Evolutionary conservation across 768 basidiomycete species (phyloP).

Genomic region (Tylopilus sp.): DNA sequence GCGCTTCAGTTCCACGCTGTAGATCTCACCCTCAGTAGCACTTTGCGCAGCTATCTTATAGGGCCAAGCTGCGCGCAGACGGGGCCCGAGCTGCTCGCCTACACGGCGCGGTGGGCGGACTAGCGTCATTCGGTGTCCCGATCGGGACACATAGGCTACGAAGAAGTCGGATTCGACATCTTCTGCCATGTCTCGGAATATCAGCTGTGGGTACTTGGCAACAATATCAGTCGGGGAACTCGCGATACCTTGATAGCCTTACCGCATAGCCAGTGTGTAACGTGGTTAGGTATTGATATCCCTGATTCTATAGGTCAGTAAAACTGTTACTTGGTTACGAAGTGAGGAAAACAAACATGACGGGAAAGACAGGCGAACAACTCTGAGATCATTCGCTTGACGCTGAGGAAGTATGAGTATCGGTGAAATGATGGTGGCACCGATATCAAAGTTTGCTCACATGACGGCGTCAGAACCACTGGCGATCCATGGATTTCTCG

Average conservation of each 20-base stretch:
- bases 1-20: slow-evolving; percentile 54
- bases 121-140: slow-evolving; percentile 52
- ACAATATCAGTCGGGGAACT: slow-evolving; percentile 10
- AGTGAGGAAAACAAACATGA: slow-evolving; percentile 41
- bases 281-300: slow-evolving; percentile 67
- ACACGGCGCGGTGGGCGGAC: slow-evolving; percentile 40
- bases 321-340: not conserved
- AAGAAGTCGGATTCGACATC: slow-evolving; percentile 58
- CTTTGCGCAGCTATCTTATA: slow-evolving; percentile 40
- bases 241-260: slow-evolving; percentile 13
- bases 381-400: slow-evolving; percentile 56
- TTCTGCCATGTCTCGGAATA: slow-evolving; percentile 54
- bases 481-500: slow-evolving; percentile 65
- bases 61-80: slow-evolving; percentile 40
- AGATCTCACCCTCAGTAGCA: slow-evolving; percentile 46
- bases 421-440: slow-evolving; percentile 1
- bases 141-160: slow-evolving; percentile 57
- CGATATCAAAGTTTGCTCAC: slow-evolving; percentile 35
- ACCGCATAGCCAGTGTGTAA: slow-evolving; percentile 56
- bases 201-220: slow-evolving; percentile 55
- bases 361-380: slow-evolving; percentile 59
- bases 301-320: slow-evolving; percentile 39
- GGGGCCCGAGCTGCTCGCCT: slow-evolving; percentile 35
- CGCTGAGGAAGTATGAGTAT: slow-evolving; percentile 37
- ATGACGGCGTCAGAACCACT: slow-evolving; percentile 49